Evolutionary conservation across 345 rosid species (phyloP), one percentile per base, ranked within the genome.

Genomic region (thale cress (Arabidopsis thaliana)): DNA sequence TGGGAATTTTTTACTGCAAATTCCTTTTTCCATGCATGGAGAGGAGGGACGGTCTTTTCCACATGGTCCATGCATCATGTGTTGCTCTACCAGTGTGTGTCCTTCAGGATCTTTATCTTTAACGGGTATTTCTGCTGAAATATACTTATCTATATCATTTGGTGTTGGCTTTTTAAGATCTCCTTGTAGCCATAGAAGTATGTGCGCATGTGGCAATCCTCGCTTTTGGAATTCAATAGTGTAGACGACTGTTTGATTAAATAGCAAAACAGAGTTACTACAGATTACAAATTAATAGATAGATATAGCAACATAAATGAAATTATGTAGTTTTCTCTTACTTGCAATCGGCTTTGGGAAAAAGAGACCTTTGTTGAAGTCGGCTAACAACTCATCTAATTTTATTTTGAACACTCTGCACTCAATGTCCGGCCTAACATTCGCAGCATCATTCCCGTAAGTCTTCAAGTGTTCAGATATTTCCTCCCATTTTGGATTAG

Each of bases 11-110:
- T 62, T 41, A 0, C 36, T 23, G 37, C 34, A 62, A 23, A 36
- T 59, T 7, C 37, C 20, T 36, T 59, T 4, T 0, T 16, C 64
- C 30, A 59, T 59, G 20, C 64, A 59, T n/a, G 63, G 63, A 11
- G 42, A 58, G 2, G 24, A 8, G 0, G 7, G 25, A 4, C 63
- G 42, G 5, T 58, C 8, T 59, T 59, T 9, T 1, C 14, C 28
- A 8, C 45, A 59, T 20, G 64, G 64, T 34, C 45, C 64, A 37
- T 59, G 45, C 30, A 59, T 59, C 64, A 59, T 59, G 20, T 16
- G 8, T 59, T 59, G 25, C 10, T 59, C 30, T 4, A 36, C 30
- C 8, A 59, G 20, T 8, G 20, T 6, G 2, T 34, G n/a, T 1
- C 50, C 50, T 14, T 45, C 50, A 1, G 23, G 50, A n/a, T 45